Evolutionary conservation across 2,329 filamentous ascomycete genomes (phyloP).

Genomic region (Alternaria sp.): DNA sequence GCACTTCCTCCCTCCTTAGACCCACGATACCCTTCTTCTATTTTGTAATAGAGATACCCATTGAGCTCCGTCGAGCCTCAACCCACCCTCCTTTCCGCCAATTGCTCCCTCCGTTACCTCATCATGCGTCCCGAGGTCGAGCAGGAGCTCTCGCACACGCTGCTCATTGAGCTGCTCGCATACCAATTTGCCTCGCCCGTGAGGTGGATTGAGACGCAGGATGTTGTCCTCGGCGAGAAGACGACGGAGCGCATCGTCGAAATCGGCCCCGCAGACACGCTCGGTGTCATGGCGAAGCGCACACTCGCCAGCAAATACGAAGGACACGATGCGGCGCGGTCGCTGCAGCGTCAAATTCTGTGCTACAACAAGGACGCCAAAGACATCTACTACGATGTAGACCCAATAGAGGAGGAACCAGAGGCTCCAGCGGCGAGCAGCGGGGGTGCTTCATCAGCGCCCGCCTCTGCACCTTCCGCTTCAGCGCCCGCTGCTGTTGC

Average conservation of each 20-base stretch:
- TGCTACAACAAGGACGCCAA: conserved; percentile 99
- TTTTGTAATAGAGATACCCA: conserved; percentile 36
- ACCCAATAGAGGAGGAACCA: conserved; percentile 81
- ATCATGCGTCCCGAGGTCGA: conserved; percentile 98
- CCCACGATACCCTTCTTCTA: conserved; percentile 31
- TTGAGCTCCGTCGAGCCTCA: conserved; percentile 39
- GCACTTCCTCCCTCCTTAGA: conserved; percentile 27
- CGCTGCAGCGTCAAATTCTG: conserved; percentile 94
- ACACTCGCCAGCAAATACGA: conserved; percentile 98
- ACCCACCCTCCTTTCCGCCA: conserved; percentile 16
- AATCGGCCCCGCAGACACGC: conserved; percentile 94
- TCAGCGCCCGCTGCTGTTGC: conserved; percentile 61
- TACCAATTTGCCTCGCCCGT: conserved; percentile 99
- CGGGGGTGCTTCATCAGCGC: conserved; percentile 52
- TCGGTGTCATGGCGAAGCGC: conserved; percentile 96
- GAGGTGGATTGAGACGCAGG: conserved; percentile 99
- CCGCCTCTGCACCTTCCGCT: conserved; percentile 57
- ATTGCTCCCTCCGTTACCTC: conserved; percentile 23
- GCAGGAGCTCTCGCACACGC: conserved; percentile 97
- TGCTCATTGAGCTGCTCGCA: conserved; percentile 97
- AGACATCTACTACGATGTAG: conserved; percentile 99
- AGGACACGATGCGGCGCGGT: conserved; percentile 96
- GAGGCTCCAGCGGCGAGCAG: conserved; percentile 65
- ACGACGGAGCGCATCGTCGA: conserved; percentile 97
- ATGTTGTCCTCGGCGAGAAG: conserved; percentile 98